Evolutionary conservation across 495 filamentous ascomycete species (phyloP).

Genomic region (Penicillium nucicola): DNA sequence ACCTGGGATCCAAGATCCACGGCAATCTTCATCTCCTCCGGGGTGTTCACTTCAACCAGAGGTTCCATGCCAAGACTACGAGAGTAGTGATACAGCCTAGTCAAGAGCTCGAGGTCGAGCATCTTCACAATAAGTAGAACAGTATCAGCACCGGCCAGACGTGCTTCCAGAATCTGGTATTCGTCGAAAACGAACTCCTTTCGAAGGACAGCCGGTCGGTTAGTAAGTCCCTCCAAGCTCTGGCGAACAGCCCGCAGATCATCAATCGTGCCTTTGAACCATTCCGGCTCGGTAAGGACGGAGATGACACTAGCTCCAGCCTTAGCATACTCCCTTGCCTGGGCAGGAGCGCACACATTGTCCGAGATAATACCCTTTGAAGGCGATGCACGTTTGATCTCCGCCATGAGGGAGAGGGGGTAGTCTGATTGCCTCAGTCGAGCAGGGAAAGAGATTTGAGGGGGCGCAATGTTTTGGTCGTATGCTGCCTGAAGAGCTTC

Average conservation of each 20-base stretch:
- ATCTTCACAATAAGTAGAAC: conserved; percentile 98
- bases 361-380: conserved; percentile 94
- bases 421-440: conserved; percentile 79
- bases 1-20: conserved; percentile 86
- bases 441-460: conserved; percentile 76
- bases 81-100: conserved; percentile 81
- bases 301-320: conserved; percentile 96
- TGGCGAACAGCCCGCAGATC: conserved; percentile 86
- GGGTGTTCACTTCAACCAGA: conserved; percentile 92
- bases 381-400: conserved; percentile 95
- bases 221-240: conserved; percentile 82
- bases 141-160: conserved; percentile 91
- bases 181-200: conserved; percentile 99
- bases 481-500: conserved; percentile 85
- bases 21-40: conserved; percentile 87
- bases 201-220: conserved; percentile 84
- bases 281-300: conserved; percentile 94
- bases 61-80: conserved; percentile 94
- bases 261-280: conserved; percentile 97
- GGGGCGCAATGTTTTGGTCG: conserved; percentile 76
- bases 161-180: conserved; percentile 95
- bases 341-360: conserved; percentile 79
- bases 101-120: conserved; percentile 74
- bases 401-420: conserved; percentile 83
- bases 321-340: conserved; percentile 87